Evolutionary conservation across 495 filamentous ascomycete genomes (phyloP).

Genomic region (Letharia columbiana): DNA sequence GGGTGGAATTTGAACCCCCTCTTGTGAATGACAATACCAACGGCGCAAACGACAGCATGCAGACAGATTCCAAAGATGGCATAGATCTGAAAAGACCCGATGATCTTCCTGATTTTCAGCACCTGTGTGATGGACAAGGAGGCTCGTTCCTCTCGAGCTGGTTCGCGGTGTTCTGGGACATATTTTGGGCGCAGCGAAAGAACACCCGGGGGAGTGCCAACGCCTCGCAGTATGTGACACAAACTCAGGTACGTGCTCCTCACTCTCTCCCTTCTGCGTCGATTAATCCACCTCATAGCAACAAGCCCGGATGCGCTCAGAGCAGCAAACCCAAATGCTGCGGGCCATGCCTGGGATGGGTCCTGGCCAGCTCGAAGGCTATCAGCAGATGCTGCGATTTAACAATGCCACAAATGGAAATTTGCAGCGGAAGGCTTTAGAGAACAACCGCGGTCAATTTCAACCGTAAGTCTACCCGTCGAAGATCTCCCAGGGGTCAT

Average conservation of each 20-base stretch:
- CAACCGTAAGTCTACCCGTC: constrained; percentile 42
- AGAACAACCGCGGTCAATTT: constrained; percentile 57
- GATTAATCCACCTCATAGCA: constrained; percentile 40
- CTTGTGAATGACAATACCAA: constrained; percentile 59
- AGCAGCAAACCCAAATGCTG: constrained; percentile 59
- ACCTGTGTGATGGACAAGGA: constrained; percentile 52
- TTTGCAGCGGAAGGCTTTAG: constrained; percentile 64
- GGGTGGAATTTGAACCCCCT: constrained; percentile 48
- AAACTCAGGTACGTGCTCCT: constrained; percentile 61
- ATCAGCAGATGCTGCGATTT: constrained; percentile 46
- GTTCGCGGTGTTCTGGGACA: constrained; percentile 96
- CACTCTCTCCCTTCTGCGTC: constrained; percentile 1
- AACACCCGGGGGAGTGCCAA: constrained; percentile 38
- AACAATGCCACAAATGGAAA: constrained; percentile 48
- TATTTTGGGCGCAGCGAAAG: constrained; percentile 69
- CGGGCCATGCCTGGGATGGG: constrained; percentile 55
- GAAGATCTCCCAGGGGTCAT: neutral
- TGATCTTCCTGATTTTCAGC: constrained; percentile 67
- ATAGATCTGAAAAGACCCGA: constrained; percentile 62
- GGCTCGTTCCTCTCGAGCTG: constrained; percentile 85
- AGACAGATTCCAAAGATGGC: constrained; percentile 71
- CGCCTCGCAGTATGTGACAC: constrained; percentile 62
- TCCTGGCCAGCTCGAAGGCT: constrained; percentile 33
- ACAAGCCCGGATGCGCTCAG: constrained; percentile 57
- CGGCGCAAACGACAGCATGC: constrained; percentile 77